A percentile compares a stretch with the other conserved stretches of the same genome.
Conservation (phyloP, 1,284 basidiomycete genomes). For the Leccinum brunneo-olivaceum region DNA sequence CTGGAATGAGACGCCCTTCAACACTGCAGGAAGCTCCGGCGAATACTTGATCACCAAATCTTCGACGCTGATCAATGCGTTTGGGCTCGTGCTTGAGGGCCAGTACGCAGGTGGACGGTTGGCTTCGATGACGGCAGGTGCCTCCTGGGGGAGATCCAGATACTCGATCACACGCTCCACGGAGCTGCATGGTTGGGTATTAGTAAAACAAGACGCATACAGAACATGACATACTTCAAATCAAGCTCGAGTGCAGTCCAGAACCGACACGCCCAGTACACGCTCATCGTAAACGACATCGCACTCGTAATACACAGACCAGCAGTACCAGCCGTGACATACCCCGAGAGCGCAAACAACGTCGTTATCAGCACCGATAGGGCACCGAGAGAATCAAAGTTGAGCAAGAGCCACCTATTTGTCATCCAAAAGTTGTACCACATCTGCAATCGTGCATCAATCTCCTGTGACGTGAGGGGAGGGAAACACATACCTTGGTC, state of each 20-base stretch:
- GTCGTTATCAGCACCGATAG: slow-evolving; percentile 59
- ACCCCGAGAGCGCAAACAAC: slow-evolving; percentile 66
- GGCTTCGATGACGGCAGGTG: slow-evolving; percentile 63
- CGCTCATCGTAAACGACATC: slow-evolving; percentile 52
- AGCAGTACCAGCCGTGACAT: slow-evolving; percentile 66
- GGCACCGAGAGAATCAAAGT: slow-evolving; percentile 73
- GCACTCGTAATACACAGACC: slow-evolving; percentile 81
- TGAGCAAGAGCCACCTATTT: slow-evolving; percentile 70
- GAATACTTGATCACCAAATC: slow-evolving; percentile 78
- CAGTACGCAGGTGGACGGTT: slow-evolving; percentile 77
- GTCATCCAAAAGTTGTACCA: slow-evolving; percentile 79
- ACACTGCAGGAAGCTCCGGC: slow-evolving; percentile 76
- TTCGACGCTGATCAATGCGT: slow-evolving; percentile 54
- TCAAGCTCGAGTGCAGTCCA: slow-evolving; percentile 43
- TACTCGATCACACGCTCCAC: slow-evolving; percentile 90
- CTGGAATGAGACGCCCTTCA: slow-evolving; percentile 69
- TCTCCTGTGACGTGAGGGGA: neutral
- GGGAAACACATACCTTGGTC: slow-evolving; percentile 43
- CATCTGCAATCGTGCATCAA: slow-evolving; percentile 40
- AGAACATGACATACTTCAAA: slow-evolving; percentile 26
- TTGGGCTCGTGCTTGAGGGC: slow-evolving; percentile 65
- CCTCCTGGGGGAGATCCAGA: slow-evolving; percentile 80
- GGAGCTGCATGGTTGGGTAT: too few relatives aligned
- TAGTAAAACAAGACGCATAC: too few relatives aligned
- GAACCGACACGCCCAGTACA: slow-evolving; percentile 69